phyloP scores from a whole-genome alignment of 2,329 filamentous ascomycete species.

The Microcyclospora pomicola region DNA sequence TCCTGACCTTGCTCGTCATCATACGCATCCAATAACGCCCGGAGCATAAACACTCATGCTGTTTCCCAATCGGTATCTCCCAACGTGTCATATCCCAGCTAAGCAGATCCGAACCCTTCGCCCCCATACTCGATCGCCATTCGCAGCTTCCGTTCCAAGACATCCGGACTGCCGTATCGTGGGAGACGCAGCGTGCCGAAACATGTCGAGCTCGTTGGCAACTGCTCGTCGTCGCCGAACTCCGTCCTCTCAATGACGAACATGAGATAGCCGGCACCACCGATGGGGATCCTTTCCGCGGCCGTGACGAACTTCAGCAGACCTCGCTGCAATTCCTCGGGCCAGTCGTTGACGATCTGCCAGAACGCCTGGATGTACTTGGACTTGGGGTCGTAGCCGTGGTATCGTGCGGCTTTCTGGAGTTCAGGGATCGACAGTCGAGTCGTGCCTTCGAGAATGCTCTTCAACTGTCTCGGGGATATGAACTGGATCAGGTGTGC shows the following conservation, averaged over 20 bases:
- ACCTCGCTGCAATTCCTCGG: constrained; percentile 55
- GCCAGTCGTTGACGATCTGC: constrained; percentile 57
- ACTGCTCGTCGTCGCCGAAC: constrained; percentile 39
- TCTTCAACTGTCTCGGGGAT: constrained; percentile 55
- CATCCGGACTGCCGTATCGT: constrained; percentile 58
- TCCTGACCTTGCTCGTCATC: neutral
- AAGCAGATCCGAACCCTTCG: constrained; percentile 57
- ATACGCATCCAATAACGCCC: neutral
- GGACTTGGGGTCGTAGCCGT: constrained; percentile 61
- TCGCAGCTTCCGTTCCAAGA: constrained; percentile 59
- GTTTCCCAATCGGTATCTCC: too few relatives aligned
- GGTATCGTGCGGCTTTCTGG: constrained; percentile 58
- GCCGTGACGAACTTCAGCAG: constrained; percentile 92
- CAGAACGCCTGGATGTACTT: constrained; percentile 69
- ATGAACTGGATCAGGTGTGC: constrained; percentile 38
- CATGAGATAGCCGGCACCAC: constrained; percentile 65
- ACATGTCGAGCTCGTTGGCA: constrained; percentile 86
- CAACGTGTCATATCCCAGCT: constrained; percentile 1
- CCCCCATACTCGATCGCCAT: constrained; percentile 74
- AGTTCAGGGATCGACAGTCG: constrained; percentile 67
- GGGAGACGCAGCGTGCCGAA: constrained; percentile 80
- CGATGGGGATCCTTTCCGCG: constrained; percentile 77
- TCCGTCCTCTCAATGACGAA: constrained; percentile 75
- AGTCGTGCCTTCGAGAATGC: constrained; percentile 68
- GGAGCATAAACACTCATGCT: too few relatives aligned